Base-by-base conservation (phyloP, 2,329 filamentous ascomycete genomes). In the Diplodia intermedia region DNA sequence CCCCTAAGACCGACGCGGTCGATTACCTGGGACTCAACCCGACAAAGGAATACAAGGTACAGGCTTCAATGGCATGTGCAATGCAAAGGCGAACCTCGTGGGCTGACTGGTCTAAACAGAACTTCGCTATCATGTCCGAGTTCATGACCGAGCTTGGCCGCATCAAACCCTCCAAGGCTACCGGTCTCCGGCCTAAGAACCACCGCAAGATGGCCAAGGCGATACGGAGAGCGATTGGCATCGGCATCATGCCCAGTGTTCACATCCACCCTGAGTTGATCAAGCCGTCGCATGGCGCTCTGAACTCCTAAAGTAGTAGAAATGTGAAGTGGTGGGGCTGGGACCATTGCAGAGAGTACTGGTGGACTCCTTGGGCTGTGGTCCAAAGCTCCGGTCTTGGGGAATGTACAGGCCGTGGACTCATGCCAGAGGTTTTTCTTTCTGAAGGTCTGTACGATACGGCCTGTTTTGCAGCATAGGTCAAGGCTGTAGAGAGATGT, bases 131-230 rank as follows among this genome's bases (percentile, higher is more conserved):
- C 70, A 91, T 98, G 80, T 91, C 91, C 38, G 93, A 97, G 78
- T 97, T 91, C 79, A 91, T 95, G 75, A 93, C 91, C 0, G 81
- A 89, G 12, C 91, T 92, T 82, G 95, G 94, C 62, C 88, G 93
- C 69, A 97, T 99, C 78, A 91, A 88, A 81, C 89, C 91, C 77
- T 85, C 87, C n/a, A 85, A 79, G 6, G 83, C 89, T 29, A 98
- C 94, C 0, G 93, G 92, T 15, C 83, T 99, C 70, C 87, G 92
- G 68, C 91, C 91, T 2, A 90, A 92, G 72, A 98, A 98, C 83
- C 95, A 99, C 83, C 87, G 95, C 72, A 93, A 91, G 82, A 89
- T 99, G 77, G 91, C 94, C 70, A 97, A 96, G 84, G 94, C 96
- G 65, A 91, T 99, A 74, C 86, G 95, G 72, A 87, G 95, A 73